Percentiles rank a stretch among this genome's conserved stretches.
Evolutionary conservation across 208 protist species (phyloP).

Genomic region (Naegleria lovaniensis): DNA sequence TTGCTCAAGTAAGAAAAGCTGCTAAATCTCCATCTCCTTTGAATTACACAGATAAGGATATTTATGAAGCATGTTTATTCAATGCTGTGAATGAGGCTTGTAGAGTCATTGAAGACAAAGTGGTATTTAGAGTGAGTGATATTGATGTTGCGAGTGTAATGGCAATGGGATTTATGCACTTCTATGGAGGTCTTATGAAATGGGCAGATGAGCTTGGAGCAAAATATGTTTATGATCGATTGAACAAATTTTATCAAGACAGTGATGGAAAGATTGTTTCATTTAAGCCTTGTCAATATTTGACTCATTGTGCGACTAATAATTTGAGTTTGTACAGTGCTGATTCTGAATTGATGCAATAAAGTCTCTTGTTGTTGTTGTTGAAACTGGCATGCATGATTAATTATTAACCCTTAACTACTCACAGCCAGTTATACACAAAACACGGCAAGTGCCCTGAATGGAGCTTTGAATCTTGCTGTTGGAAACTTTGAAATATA

Average conservation of each 20-base stretch:
- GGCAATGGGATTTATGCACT: constrained; percentile 70
- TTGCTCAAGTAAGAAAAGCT: not conserved
- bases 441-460: too few relatives aligned
- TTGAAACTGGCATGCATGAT: too few relatives aligned
- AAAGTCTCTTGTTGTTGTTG: not conserved
- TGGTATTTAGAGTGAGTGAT: constrained; percentile 58
- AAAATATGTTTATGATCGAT: not conserved
- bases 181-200: constrained; percentile 57
- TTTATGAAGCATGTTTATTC: constrained; percentile 71
- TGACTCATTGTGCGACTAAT: not conserved
- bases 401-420: too few relatives aligned
- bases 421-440: too few relatives aligned
- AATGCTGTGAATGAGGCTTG: constrained; percentile 78
- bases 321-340: not conserved
- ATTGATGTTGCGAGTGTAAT: constrained; percentile 74
- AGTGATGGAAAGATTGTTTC: not conserved
- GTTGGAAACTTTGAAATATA: too few relatives aligned
- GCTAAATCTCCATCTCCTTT: not conserved
- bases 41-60: constrained; percentile 48
- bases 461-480: too few relatives aligned
- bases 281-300: constrained; percentile 20
- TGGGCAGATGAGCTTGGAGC: not conserved
- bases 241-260: not conserved
- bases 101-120: constrained; percentile 61
- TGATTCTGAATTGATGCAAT: not conserved